Evolutionary conservation across 192 early-diverging fungal genomes (phyloP).

Genomic region (Jimgerdemannia flammicorona): DNA sequence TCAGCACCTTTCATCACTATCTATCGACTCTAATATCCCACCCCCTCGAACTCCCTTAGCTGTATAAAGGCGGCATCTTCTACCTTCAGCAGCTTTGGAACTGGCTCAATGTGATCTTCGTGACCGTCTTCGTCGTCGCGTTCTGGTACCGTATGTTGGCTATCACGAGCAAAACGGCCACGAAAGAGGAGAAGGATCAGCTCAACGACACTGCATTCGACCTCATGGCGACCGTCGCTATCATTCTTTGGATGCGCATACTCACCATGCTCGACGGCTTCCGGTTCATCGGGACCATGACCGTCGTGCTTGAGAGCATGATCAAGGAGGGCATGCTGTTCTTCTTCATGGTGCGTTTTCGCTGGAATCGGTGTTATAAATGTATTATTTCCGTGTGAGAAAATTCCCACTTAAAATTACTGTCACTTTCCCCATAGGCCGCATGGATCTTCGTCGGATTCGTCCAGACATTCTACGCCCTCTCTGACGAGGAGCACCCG

Average conservation of each 20-base stretch:
- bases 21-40: neutral
- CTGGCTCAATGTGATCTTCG: constrained; percentile 37
- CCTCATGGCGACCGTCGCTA: constrained; percentile 23
- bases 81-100: constrained; percentile 33
- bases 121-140: constrained; percentile 26
- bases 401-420: neutral
- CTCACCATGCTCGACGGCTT: constrained; percentile 28
- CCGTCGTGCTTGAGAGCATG: constrained; percentile 38
- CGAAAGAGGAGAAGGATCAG: neutral
- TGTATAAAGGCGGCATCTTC: constrained; percentile 35
- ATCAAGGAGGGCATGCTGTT: constrained; percentile 40
- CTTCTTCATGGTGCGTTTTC: constrained; percentile 22
- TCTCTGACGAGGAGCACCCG: constrained; percentile 9
- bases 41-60: constrained; percentile 6
- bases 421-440: neutral
- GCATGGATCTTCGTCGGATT: constrained; percentile 39
- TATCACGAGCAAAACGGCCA: neutral
- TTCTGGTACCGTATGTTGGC: constrained; percentile 27
- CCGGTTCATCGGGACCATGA: constrained; percentile 32
- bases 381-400: neutral
- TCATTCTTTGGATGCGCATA: constrained; percentile 32
- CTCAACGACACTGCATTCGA: constrained; percentile 21
- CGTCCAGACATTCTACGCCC: constrained; percentile 31
- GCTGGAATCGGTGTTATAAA: neutral
- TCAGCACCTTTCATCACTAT: neutral